Evolutionary conservation across 1,284 basidiomycete species (phyloP).

Genomic region (Rhodotorula mucilaginosa): DNA sequence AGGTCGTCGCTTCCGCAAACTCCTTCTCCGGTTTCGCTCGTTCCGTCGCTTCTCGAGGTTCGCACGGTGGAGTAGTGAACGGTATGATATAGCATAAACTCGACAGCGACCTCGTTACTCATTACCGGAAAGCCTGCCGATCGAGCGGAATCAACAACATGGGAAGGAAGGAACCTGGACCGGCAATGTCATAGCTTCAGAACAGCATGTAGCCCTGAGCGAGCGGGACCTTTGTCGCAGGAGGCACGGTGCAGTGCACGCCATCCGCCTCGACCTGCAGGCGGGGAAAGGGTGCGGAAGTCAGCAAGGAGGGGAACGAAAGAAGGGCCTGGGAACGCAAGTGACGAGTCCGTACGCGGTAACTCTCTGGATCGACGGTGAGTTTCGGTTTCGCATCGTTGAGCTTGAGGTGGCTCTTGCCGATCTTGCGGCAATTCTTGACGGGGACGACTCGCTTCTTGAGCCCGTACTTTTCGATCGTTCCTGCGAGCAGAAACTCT

Average conservation of each 20-base stretch:
- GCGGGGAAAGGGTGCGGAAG: background rate
- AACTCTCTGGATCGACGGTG: constrained; percentile 87
- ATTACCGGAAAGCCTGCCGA: too few species aligned
- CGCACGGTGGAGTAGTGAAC: background rate
- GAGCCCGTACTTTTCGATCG: constrained; percentile 67
- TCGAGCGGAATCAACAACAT: too few species aligned
- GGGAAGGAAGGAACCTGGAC: too few species aligned
- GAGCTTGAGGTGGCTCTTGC: constrained; percentile 90
- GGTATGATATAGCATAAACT: background rate
- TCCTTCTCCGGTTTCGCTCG: background rate
- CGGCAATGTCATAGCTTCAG: background rate
- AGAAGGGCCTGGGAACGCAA: too few species aligned
- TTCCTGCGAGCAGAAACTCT: constrained; percentile 48
- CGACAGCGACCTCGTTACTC: too few species aligned
- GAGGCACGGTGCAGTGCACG: constrained; percentile 67
- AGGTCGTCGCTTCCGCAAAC: background rate
- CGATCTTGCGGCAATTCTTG: constrained; percentile 68
- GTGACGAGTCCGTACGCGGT: constrained; percentile 48
- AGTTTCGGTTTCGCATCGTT: constrained; percentile 79
- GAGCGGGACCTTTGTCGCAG: constrained; percentile 70
- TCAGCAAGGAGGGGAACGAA: background rate
- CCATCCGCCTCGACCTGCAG: constrained; percentile 77
- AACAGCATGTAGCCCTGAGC: constrained; percentile 48
- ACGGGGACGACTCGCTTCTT: constrained; percentile 75
- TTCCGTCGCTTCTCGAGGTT: background rate